A percentile compares a stretch with the other conserved stretches of the same genome.
Conservation (phyloP, 805 yeast species). For the Wickerhamiella spandovensis region DNA sequence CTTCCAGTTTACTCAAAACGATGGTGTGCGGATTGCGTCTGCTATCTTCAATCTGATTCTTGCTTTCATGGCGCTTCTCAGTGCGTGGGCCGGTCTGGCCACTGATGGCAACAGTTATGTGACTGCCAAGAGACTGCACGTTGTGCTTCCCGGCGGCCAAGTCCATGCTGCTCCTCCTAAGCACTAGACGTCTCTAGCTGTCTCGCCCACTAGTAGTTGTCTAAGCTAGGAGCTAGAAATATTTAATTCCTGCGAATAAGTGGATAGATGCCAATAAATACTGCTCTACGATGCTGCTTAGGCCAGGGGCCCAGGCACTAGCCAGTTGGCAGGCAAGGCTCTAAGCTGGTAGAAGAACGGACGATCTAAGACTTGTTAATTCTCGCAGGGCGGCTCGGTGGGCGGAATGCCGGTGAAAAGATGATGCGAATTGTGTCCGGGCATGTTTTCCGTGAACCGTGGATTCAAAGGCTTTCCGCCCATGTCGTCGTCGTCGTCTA, state of each 20-base stretch:
- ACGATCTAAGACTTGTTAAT: too few relatives aligned
- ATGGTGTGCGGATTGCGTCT: conserved; percentile 36
- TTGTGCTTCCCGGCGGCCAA: background rate
- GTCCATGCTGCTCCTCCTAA: background rate
- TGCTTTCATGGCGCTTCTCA: conserved; percentile 45
- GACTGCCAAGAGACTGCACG: conserved; percentile 20
- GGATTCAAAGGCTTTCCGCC: background rate
- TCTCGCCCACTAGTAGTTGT: too few relatives aligned
- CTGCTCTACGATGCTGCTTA: too few relatives aligned
- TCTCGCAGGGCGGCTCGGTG: background rate
- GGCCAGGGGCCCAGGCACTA: too few relatives aligned
- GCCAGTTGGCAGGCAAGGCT: too few relatives aligned
- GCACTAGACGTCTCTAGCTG: too few relatives aligned
- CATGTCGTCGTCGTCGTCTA: background rate
- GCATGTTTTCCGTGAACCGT: conserved; percentile 1
- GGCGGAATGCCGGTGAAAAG: background rate
- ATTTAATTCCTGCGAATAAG: too few relatives aligned
- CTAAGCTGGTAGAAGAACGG: too few relatives aligned
- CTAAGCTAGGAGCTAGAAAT: background rate
- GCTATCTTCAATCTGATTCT: conserved; percentile 48
- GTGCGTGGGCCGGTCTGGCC: conserved; percentile 50
- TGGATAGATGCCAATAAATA: background rate
- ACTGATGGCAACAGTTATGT: conserved; percentile 46
- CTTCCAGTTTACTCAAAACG: conserved; percentile 32
- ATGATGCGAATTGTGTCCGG: conserved; percentile 1